Conservation (phyloP, 2,329 filamentous ascomycete genomes). For the Xylariaceae sp. region DNA sequence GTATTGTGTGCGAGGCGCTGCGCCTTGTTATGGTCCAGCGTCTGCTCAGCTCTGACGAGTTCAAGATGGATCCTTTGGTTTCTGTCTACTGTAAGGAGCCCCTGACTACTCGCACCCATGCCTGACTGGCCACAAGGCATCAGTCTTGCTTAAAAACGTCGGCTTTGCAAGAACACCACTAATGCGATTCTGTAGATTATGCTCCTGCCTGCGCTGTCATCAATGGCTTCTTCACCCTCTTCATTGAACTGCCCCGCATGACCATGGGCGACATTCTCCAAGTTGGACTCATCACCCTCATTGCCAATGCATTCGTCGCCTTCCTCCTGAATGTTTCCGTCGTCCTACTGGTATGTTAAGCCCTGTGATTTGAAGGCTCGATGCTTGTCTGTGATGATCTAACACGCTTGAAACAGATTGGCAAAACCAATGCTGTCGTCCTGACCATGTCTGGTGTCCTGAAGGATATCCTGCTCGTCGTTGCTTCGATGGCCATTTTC, state of each 20-base stretch:
- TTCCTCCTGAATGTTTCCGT: constrained; percentile 80
- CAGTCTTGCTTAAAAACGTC: too few relatives aligned
- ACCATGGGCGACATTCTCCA: constrained; percentile 59
- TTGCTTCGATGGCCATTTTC: constrained; percentile 62
- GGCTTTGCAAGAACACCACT: too few relatives aligned
- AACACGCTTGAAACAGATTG: constrained; percentile 40
- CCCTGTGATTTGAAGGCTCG: not conserved
- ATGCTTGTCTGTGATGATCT: not conserved
- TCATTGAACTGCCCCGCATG: constrained; percentile 63
- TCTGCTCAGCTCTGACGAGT: constrained; percentile 68
- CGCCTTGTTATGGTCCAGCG: constrained; percentile 83
- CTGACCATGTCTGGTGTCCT: constrained; percentile 67
- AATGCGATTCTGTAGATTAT: constrained; percentile 53
- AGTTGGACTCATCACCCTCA: constrained; percentile 59
- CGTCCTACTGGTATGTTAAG: constrained; percentile 67
- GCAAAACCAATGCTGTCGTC: constrained; percentile 68
- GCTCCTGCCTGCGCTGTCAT: constrained; percentile 78
- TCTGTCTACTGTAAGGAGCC: constrained; percentile 39
- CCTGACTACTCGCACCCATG: not conserved
- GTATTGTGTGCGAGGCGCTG: constrained; percentile 75
- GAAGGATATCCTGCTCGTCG: constrained; percentile 67
- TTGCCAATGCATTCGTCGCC: constrained; percentile 69
- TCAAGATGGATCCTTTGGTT: constrained; percentile 86
- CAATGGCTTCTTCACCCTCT: constrained; percentile 67
- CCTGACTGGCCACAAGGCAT: too few relatives aligned